phyloP scores from a whole-genome alignment of 108 stramenopile genomes.

The Fragilaria crotonensis region DNA sequence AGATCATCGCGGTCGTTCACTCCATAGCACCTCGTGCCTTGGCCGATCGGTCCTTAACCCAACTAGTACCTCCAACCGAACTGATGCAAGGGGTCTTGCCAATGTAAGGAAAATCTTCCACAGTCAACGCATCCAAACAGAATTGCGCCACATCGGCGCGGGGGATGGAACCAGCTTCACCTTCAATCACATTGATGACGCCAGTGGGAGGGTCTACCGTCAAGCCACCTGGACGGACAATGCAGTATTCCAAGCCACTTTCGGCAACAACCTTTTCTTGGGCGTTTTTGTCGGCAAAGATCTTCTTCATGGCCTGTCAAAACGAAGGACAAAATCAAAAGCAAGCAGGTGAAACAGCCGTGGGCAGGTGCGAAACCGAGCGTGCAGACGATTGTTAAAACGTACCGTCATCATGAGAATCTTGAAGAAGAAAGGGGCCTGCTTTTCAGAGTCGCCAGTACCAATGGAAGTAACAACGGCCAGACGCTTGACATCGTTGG shows the following conservation, averaged over 20 bases:
- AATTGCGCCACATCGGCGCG: conserved; percentile 97
- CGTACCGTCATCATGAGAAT: conserved; percentile 85
- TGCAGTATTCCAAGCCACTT: conserved; percentile 88
- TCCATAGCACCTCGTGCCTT: conserved; percentile 67
- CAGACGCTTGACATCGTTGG: conserved; percentile 81
- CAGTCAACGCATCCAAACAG: conserved; percentile 86
- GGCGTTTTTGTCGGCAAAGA: conserved; percentile 96
- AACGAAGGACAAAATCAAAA: background rate
- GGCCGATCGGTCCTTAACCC: conserved; percentile 87
- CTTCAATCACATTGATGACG: conserved; percentile 94
- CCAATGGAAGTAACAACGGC: conserved; percentile 96
- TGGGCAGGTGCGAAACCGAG: too few relatives aligned
- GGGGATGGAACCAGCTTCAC: conserved; percentile 90
- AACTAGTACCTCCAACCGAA: conserved; percentile 91
- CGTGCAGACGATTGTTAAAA: background rate
- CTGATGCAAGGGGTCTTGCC: conserved; percentile 90
- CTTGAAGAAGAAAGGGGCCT: conserved; percentile 92
- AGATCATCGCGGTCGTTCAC: too few relatives aligned
- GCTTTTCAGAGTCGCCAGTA: conserved; percentile 90
- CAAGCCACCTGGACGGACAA: conserved; percentile 94
- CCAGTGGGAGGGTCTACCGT: conserved; percentile 95
- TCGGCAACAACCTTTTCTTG: conserved; percentile 83
- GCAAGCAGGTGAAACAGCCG: too few relatives aligned
- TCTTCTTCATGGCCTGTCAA: conserved; percentile 82
- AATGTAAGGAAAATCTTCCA: conserved; percentile 90